Percentiles rank a stretch among this genome's conserved stretches.
Conservation (phyloP, 225 moss, liverwort and hornwort species). For the Bryum argenteum region DNA sequence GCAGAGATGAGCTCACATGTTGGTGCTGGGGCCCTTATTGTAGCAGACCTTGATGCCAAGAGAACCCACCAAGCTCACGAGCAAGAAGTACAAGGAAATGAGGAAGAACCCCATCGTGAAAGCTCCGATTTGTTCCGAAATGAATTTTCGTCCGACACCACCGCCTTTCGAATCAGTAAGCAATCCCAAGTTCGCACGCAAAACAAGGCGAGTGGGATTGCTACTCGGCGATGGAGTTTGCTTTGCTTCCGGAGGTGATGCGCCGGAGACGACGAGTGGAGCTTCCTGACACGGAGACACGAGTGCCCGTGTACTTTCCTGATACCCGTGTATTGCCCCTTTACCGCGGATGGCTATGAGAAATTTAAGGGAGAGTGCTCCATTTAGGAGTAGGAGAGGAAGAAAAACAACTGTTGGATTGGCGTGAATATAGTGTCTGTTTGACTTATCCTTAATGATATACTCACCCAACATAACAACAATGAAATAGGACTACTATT, state of each 20-base stretch:
- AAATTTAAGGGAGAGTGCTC: too few relatives aligned
- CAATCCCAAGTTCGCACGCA: not conserved
- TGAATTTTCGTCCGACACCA: not conserved
- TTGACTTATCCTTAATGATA: too few relatives aligned
- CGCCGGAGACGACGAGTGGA: not conserved
- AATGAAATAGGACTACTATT: too few relatives aligned
- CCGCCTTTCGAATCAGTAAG: not conserved
- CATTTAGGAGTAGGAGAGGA: too few relatives aligned
- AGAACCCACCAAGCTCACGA: slow-evolving; percentile 58
- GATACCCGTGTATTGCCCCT: too few relatives aligned
- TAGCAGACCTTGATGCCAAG: slow-evolving; percentile 59
- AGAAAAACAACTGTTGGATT: too few relatives aligned
- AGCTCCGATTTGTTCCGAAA: not conserved
- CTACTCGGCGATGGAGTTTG: not conserved
- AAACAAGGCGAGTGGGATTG: not conserved
- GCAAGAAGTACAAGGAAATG: slow-evolving; percentile 60
- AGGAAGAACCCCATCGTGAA: slow-evolving; percentile 62
- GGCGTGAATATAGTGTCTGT: too few relatives aligned
- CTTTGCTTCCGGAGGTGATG: not conserved
- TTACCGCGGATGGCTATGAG: too few relatives aligned
- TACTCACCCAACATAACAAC: too few relatives aligned
- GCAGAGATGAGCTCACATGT: slow-evolving; percentile 51
- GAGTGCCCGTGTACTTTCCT: not conserved
- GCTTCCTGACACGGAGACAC: not conserved
- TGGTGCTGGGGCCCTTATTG: slow-evolving; percentile 70